phyloP scores from a whole-genome alignment of 306 rosid genomes.

The Medicago ruthenica region DNA sequence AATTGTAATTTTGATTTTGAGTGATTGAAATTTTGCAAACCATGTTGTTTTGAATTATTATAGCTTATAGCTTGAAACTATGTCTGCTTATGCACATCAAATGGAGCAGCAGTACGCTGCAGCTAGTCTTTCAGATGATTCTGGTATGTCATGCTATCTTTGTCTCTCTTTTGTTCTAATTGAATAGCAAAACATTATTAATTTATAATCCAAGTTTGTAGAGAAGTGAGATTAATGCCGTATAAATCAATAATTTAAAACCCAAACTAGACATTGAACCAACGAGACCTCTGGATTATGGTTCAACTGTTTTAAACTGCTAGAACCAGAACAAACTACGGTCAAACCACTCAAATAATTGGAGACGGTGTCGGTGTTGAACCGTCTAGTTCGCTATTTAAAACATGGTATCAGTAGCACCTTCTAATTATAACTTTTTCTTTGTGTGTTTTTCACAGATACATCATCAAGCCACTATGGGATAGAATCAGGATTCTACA shows the following conservation, averaged over 20 bases:
- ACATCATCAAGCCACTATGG: conserved; percentile 63
- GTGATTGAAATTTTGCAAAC: background rate
- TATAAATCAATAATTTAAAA: background rate
- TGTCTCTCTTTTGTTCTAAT: conserved; percentile 8
- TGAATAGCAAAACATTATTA: background rate
- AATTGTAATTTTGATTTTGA: background rate
- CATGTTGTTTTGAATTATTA: no score
- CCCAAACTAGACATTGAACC: no score
- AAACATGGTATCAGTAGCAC: background rate
- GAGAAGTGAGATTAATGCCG: no score
- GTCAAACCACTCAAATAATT: no score
- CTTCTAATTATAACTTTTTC: conserved; percentile 6
- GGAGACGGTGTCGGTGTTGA: no score
- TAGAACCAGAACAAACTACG: no score
- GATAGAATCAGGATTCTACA: conserved; percentile 77
- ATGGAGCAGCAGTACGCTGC: conserved; percentile 71
- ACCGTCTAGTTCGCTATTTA: background rate
- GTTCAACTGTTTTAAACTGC: no score
- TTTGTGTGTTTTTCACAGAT: conserved; percentile 58
- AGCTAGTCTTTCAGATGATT: conserved; percentile 53
- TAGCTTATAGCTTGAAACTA: conserved; percentile 41
- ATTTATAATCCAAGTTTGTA: background rate
- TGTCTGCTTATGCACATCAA: conserved; percentile 72
- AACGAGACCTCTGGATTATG: no score
- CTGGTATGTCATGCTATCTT: conserved; percentile 57